phyloP scores from a whole-genome alignment of 306 rosid genomes.

The Sphenostylis stenocarpa region DNA sequence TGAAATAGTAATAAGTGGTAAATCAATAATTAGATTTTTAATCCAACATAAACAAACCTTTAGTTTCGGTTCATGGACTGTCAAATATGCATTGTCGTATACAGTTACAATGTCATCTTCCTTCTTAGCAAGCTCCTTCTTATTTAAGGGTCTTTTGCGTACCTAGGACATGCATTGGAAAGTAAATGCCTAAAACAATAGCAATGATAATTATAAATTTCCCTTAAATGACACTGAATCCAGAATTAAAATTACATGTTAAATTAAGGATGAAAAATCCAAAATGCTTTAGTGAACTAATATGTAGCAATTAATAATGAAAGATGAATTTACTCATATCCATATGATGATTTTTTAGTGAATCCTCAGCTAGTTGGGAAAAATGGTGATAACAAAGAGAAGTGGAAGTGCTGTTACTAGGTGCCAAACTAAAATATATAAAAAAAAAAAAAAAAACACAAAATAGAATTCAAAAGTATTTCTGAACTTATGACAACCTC shows the following conservation, averaged over 20 bases:
- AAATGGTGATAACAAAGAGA: background rate
- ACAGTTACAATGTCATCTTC: slow-evolving; percentile 93
- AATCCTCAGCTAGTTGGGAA: background rate
- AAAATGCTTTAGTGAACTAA: slow-evolving; percentile 4
- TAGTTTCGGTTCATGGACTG: slow-evolving; percentile 88
- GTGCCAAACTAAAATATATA: background rate
- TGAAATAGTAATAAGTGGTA: slow-evolving; percentile 22
- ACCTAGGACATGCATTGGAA: slow-evolving; percentile 57
- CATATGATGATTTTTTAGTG: slow-evolving; percentile 7
- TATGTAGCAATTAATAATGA: background rate
- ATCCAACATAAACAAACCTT: slow-evolving; percentile 58
- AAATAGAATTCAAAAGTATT: background rate
- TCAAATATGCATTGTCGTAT: slow-evolving; percentile 62
- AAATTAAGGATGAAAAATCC: background rate
- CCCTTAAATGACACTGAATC: slow-evolving; percentile 5
- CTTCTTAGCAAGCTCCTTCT: slow-evolving; percentile 90
- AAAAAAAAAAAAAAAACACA: background rate
- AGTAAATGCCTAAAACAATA: background rate
- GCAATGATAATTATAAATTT: slow-evolving; percentile 7
- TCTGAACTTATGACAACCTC: background rate
- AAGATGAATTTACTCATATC: slow-evolving; percentile 18
- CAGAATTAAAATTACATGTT: slow-evolving; percentile 2
- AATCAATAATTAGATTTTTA: slow-evolving; percentile 8
- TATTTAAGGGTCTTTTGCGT: slow-evolving; percentile 94
- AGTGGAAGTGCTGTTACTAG: background rate